Evolutionary conservation across 2,329 filamentous ascomycete genomes (phyloP).

Genomic region (Aspergillus sergii): DNA sequence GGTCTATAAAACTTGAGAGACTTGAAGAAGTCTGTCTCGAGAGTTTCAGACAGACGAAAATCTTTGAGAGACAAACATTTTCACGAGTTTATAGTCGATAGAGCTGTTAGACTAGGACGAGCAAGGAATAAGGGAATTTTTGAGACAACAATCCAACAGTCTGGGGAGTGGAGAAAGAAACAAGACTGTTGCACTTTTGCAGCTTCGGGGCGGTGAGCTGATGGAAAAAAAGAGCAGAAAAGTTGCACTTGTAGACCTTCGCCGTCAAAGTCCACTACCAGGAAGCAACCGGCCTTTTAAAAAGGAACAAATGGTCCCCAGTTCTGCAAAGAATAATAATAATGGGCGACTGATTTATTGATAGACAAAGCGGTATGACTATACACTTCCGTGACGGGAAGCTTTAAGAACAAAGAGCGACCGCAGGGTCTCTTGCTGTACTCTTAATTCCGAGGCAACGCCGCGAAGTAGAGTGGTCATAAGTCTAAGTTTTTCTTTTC

Average conservation of each 20-base stretch:
- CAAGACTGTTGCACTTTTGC: constrained; percentile 7
- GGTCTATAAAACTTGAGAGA: constrained; percentile 10
- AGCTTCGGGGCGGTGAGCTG: constrained; percentile 20
- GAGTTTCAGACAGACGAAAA: constrained; percentile 11
- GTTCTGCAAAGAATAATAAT: neutral
- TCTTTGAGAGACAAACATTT: constrained; percentile 13
- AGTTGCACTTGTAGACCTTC: constrained; percentile 1
- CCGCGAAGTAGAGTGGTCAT: neutral
- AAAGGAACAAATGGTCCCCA: neutral
- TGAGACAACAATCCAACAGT: neutral
- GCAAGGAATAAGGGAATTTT: neutral
- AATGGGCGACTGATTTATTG: constrained; percentile 1
- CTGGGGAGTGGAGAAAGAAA: constrained; percentile 6
- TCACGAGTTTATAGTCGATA: constrained; percentile 7
- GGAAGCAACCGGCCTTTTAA: neutral
- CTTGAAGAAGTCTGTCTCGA: constrained; percentile 15
- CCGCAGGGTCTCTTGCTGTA: neutral
- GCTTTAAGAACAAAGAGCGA: neutral
- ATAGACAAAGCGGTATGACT: neutral
- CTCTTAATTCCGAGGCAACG: neutral
- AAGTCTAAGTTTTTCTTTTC: neutral
- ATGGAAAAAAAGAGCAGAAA: constrained; percentile 8
- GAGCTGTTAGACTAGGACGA: constrained; percentile 3
- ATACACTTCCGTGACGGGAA: neutral
- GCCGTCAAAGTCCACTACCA: constrained; percentile 7